Percentiles rank a stretch among this genome's conserved stretches.
phyloP scores from a whole-genome alignment of 2,329 filamentous ascomycete species.

The Cercospora sp. region DNA sequence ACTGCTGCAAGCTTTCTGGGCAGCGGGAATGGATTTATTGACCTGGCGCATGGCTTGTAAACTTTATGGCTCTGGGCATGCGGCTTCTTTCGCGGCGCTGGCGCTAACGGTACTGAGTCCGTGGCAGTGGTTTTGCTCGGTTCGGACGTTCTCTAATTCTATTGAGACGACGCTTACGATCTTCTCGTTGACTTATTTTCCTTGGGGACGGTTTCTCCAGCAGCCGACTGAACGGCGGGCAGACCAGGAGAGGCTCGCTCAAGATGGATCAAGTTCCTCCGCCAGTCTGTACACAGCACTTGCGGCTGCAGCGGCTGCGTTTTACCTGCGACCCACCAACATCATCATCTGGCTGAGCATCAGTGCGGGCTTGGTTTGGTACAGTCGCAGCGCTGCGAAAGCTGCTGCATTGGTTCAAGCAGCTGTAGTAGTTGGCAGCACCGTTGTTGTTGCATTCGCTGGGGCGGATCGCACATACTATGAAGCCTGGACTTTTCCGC shows the following conservation, averaged over 20 bases:
- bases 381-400: slow-evolving; percentile 39
- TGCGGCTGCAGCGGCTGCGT: slow-evolving; percentile 74
- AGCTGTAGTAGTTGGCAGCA: slow-evolving; percentile 42
- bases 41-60: slow-evolving; percentile 78
- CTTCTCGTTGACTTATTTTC: slow-evolving; percentile 78
- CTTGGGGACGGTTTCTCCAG: slow-evolving; percentile 61
- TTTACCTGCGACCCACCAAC: slow-evolving; percentile 87
- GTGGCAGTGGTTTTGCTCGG: slow-evolving; percentile 97
- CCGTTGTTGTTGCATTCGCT: slow-evolving; percentile 63
- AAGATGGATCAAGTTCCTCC: neutral
- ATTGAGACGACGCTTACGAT: slow-evolving; percentile 86
- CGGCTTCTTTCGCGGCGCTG: slow-evolving; percentile 67
- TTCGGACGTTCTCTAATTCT: slow-evolving; percentile 90
- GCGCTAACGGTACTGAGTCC: slow-evolving; percentile 72
- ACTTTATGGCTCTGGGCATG: slow-evolving; percentile 67
- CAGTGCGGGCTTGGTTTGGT: slow-evolving; percentile 55
- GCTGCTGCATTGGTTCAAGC: slow-evolving; percentile 17
- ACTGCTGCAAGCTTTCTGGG: slow-evolving; percentile 72
- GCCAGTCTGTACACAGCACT: slow-evolving; percentile 56
- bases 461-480: slow-evolving; percentile 73
- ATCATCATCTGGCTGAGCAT: slow-evolving; percentile 78
- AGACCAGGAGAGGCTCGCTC: neutral
- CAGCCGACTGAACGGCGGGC: neutral
- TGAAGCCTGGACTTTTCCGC: slow-evolving; percentile 81
- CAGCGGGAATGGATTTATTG: slow-evolving; percentile 78